Conservation (phyloP, 495 filamentous ascomycete species). For the Xylaria curta region DNA sequence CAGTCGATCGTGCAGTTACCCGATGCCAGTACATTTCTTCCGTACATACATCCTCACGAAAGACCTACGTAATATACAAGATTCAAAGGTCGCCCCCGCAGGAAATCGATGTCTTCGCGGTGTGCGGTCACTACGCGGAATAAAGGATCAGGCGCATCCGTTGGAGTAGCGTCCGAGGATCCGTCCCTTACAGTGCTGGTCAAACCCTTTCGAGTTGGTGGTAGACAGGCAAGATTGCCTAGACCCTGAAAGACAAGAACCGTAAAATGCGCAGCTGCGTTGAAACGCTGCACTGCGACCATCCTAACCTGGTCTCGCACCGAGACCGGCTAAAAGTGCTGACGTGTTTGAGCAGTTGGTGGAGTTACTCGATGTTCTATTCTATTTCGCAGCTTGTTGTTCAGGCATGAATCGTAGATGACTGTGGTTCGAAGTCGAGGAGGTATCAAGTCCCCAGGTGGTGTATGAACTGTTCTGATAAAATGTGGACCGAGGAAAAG, state of each 20-base stretch:
- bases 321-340: conserved; percentile 28
- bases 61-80: not conserved
- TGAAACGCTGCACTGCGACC: conserved; percentile 28
- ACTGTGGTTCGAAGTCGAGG: not conserved
- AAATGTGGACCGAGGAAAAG: conserved; percentile 22
- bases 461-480: conserved; percentile 9
- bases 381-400: not conserved
- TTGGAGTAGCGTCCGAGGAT: conserved; percentile 1
- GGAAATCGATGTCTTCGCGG: conserved; percentile 3
- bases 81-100: not conserved
- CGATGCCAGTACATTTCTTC: not conserved
- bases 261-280: conserved; percentile 14
- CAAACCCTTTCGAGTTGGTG: not conserved
- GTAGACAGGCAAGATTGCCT: conserved; percentile 5
- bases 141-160: conserved; percentile 18
- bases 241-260: conserved; percentile 3
- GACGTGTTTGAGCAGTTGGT: conserved; percentile 19
- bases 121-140: conserved; percentile 15
- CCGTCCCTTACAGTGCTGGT: not conserved
- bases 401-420: not conserved
- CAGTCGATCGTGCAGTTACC: conserved; percentile 15
- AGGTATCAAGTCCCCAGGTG: conserved; percentile 1
- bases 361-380: not conserved
- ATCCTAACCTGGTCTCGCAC: conserved; percentile 29
- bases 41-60: not conserved